A percentile compares a stretch with the other conserved stretches of the same genome.
phyloP scores from a whole-genome alignment of 179 eudicot species.

The Corrigiola litoralis region DNA sequence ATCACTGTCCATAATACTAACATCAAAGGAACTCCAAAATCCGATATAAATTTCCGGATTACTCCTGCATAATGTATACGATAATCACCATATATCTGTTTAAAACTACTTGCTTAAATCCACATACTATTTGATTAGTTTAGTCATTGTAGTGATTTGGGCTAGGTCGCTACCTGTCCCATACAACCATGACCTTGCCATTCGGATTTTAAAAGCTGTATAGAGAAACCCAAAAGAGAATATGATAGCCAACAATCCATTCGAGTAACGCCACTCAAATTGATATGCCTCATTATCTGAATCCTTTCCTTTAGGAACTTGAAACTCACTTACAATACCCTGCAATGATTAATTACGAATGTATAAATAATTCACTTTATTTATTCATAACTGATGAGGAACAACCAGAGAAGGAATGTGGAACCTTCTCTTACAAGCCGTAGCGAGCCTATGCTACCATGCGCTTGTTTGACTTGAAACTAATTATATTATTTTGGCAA shows the following conservation, averaged over 20 bases:
- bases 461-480: no score
- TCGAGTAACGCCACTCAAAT: conserved; percentile 41
- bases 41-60: conserved; percentile 27
- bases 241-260: conserved; percentile 43
- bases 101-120: neutral
- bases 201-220: conserved; percentile 33
- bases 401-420: no score
- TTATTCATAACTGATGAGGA: no score
- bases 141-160: neutral
- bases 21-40: conserved; percentile 41
- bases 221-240: conserved; percentile 35
- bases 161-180: conserved; percentile 37
- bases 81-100: no score
- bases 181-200: conserved; percentile 42
- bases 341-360: no score
- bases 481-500: no score
- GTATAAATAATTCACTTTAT: no score
- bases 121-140: no score
- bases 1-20: conserved; percentile 43
- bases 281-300: conserved; percentile 14
- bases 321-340: conserved; percentile 41
- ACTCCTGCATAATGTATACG: conserved; percentile 8
- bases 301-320: conserved; percentile 34
- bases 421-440: no score
- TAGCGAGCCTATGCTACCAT: no score